A percentile compares a stretch with the other conserved stretches of the same genome.
Conservation (phyloP, 1,139 yeast species). For the Geotrichum carabidarum region DNA sequence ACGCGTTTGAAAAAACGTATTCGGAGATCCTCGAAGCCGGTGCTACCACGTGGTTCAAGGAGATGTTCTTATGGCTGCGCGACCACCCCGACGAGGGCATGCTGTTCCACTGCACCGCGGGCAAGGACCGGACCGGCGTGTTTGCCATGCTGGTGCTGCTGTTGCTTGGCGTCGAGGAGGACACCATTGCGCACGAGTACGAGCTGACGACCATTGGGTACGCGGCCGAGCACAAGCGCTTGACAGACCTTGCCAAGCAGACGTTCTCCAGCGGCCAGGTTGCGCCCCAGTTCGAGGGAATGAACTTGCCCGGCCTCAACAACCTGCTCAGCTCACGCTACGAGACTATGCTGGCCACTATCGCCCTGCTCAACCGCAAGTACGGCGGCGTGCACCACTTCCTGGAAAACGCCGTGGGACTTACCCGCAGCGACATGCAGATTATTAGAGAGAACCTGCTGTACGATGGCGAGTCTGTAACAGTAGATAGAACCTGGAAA, state of each 20-base stretch:
- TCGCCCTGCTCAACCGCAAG: slow-evolving; percentile 46
- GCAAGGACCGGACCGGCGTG: slow-evolving; percentile 82
- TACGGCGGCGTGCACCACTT: slow-evolving; percentile 57
- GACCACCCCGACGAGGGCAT: slow-evolving; percentile 51
- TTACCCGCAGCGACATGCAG: slow-evolving; percentile 47
- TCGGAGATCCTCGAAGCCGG: slow-evolving; percentile 48
- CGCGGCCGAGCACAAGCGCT: slow-evolving; percentile 17
- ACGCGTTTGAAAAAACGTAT: slow-evolving; percentile 62
- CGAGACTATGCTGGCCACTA: slow-evolving; percentile 68
- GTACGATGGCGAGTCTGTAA: slow-evolving; percentile 17
- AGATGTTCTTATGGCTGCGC: slow-evolving; percentile 50
- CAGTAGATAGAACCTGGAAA: slow-evolving; percentile 1
- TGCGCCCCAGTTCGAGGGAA: neutral
- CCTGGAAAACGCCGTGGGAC: slow-evolving; percentile 45
- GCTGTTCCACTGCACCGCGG: slow-evolving; percentile 76
- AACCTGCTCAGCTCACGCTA: slow-evolving; percentile 61
- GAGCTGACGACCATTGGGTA: slow-evolving; percentile 65
- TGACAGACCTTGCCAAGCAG: slow-evolving; percentile 19
- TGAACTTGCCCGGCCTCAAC: slow-evolving; percentile 44
- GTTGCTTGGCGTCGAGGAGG: slow-evolving; percentile 61
- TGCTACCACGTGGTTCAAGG: slow-evolving; percentile 39
- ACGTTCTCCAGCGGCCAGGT: slow-evolving; percentile 1
- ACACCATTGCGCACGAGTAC: slow-evolving; percentile 64
- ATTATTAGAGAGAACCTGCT: slow-evolving; percentile 45
- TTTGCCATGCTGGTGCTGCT: slow-evolving; percentile 61